Evolutionary conservation across 495 filamentous ascomycete species (phyloP).

Genomic region (Elasticomyces elasticus): DNA sequence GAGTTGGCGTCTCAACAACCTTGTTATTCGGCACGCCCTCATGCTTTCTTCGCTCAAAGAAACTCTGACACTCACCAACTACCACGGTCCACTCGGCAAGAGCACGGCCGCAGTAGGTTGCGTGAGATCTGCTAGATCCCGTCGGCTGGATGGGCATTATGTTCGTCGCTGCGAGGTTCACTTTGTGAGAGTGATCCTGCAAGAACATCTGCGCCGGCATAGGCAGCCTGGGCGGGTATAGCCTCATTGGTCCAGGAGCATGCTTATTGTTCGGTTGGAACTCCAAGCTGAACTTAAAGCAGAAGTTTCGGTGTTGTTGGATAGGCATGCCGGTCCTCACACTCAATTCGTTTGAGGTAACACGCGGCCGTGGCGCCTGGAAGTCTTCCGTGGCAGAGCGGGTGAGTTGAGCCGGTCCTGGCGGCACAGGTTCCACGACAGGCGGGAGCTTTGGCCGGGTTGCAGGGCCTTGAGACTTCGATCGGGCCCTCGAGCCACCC

Average conservation of each 20-base stretch:
- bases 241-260: slow-evolving; percentile 44
- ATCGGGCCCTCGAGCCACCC: slow-evolving; percentile 12
- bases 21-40: slow-evolving; percentile 71
- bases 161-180: slow-evolving; percentile 5
- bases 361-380: neutral
- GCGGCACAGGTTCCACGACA: neutral
- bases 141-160: slow-evolving; percentile 23
- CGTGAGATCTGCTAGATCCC: slow-evolving; percentile 31
- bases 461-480: slow-evolving; percentile 16
- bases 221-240: slow-evolving; percentile 69
- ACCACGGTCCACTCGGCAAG: slow-evolving; percentile 85
- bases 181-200: slow-evolving; percentile 24
- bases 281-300: slow-evolving; percentile 73
- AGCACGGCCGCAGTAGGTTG: slow-evolving; percentile 75
- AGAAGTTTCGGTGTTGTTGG: slow-evolving; percentile 47
- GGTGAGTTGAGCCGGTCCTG: neutral
- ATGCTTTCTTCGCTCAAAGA: slow-evolving; percentile 73
- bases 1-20: slow-evolving; percentile 75
- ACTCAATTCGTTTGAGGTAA: neutral
- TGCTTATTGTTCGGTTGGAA: slow-evolving; percentile 52
- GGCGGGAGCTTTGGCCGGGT: neutral
- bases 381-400: slow-evolving; percentile 15
- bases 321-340: neutral
- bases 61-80: slow-evolving; percentile 80
- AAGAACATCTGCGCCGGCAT: slow-evolving; percentile 53